Conservation (phyloP, 2,329 filamentous ascomycete species). For the Trichoderma pleuroti region DNA sequence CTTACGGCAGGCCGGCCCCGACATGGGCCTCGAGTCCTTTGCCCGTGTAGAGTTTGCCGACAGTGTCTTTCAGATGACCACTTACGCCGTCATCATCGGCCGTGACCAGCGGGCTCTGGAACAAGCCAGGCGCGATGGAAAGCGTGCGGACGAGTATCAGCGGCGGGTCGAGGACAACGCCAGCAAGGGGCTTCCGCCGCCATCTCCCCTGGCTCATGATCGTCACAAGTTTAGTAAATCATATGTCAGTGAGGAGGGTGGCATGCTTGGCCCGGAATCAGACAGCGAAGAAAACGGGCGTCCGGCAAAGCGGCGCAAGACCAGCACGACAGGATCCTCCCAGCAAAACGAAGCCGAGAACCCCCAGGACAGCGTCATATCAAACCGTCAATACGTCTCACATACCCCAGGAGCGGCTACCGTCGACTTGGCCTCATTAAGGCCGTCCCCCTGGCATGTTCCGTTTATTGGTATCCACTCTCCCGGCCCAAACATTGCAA, state of each 20-base stretch:
- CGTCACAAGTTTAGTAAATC: slow-evolving; percentile 58
- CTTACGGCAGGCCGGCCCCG: slow-evolving; percentile 33
- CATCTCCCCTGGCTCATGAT: slow-evolving; percentile 49
- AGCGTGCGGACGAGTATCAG: slow-evolving; percentile 44
- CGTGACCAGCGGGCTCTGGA: slow-evolving; percentile 62
- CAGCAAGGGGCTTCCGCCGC: slow-evolving; percentile 47
- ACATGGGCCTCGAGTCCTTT: slow-evolving; percentile 52
- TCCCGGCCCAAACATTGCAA: slow-evolving; percentile 56
- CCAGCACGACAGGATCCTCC: slow-evolving; percentile 42
- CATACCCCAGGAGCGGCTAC: slow-evolving; percentile 57
- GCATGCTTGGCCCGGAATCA: slow-evolving; percentile 62
- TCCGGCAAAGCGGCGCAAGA: slow-evolving; percentile 47
- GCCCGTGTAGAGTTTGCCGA: slow-evolving; percentile 67
- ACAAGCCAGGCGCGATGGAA: slow-evolving; percentile 52
- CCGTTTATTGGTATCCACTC: slow-evolving; percentile 72
- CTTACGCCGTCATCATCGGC: slow-evolving; percentile 67
- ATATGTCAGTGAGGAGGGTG: slow-evolving; percentile 66
- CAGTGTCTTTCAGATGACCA: slow-evolving; percentile 76
- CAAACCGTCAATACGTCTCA: slow-evolving; percentile 58
- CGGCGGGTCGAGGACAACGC: slow-evolving; percentile 46
- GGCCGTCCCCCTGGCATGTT: slow-evolving; percentile 58
- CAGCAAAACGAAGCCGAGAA: slow-evolving; percentile 42
- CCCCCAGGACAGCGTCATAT: slow-evolving; percentile 46
- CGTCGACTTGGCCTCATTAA: slow-evolving; percentile 57
- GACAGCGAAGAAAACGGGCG: slow-evolving; percentile 50